Percentiles rank a stretch among this genome's conserved stretches.
Evolutionary conservation across 345 rosid species (phyloP).

Genomic region (Pelargonium nanum): DNA sequence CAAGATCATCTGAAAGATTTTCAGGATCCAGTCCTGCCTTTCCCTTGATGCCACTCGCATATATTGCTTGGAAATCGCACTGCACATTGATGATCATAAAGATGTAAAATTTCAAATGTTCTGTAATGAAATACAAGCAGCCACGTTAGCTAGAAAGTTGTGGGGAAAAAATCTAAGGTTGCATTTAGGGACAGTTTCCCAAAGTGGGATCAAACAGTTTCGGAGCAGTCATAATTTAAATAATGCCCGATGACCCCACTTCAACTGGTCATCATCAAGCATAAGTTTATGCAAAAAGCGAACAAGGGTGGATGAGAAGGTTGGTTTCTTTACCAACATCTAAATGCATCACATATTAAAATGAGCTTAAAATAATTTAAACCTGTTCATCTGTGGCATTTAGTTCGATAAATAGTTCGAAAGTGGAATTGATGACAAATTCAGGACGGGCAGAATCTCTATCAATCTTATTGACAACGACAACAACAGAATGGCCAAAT

Average conservation of each 20-base stretch:
- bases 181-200: no score
- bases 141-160: background rate
- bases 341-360: background rate
- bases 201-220: background rate
- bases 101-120: slow-evolving; percentile 4
- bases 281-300: background rate
- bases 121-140: background rate
- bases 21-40: slow-evolving; percentile 87
- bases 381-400: slow-evolving; percentile 99
- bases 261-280: no score
- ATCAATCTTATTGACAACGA: slow-evolving; percentile 93
- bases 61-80: slow-evolving; percentile 96
- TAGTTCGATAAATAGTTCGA: slow-evolving; percentile 89
- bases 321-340: background rate
- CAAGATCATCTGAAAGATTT: slow-evolving; percentile 78
- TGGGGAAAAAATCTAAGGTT: no score
- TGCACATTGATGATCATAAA: slow-evolving; percentile 19
- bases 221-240: no score
- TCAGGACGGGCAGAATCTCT: slow-evolving; percentile 97
- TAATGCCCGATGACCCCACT: no score
- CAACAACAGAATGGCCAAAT: slow-evolving; percentile 91
- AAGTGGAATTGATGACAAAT: slow-evolving; percentile 81
- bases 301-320: background rate
- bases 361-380: slow-evolving; percentile 3
- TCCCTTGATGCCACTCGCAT: slow-evolving; percentile 93